These are phyloP conservation scores for Wickerhamomyces xylosicus DNA, from an alignment of 805 yeast genomes.

Conservation along the genomic window DNA sequence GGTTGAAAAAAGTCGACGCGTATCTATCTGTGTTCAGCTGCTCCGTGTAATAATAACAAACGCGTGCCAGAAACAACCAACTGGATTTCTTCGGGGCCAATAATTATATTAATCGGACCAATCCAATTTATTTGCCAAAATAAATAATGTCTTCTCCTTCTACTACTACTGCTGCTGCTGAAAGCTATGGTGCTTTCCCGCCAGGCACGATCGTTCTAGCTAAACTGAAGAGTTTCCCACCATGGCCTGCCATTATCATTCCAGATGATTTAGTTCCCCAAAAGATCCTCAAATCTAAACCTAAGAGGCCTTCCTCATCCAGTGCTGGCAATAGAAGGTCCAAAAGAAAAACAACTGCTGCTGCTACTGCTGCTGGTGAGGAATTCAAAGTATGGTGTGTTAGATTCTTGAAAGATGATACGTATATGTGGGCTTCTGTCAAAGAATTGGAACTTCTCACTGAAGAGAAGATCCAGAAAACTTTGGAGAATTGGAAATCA, in stretches of 20 bases:
- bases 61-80: no score
- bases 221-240: slow-evolving; percentile 77
- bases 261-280: slow-evolving; percentile 51
- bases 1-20: no score
- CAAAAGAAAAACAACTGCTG: neutral
- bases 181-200: slow-evolving; percentile 20
- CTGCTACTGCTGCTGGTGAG: slow-evolving; percentile 1
- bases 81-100: no score
- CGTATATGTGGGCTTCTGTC: slow-evolving; percentile 54
- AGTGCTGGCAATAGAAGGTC: slow-evolving; percentile 5
- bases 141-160: no score
- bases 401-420: slow-evolving; percentile 62
- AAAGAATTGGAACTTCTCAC: slow-evolving; percentile 40
- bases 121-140: no score
- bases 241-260: slow-evolving; percentile 85
- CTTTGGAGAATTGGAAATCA: slow-evolving; percentile 27
- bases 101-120: no score
- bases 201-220: slow-evolving; percentile 59
- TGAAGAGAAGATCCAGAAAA: slow-evolving; percentile 29
- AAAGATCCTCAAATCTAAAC: slow-evolving; percentile 37
- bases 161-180: no score
- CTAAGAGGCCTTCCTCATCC: slow-evolving; percentile 27
- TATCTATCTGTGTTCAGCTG: no score
- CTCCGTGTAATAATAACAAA: no score
- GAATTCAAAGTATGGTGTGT: slow-evolving; percentile 34